These are phyloP conservation scores for Morella rubra DNA, from an alignment of 306 rosid species.

Conservation along the genomic window DNA sequence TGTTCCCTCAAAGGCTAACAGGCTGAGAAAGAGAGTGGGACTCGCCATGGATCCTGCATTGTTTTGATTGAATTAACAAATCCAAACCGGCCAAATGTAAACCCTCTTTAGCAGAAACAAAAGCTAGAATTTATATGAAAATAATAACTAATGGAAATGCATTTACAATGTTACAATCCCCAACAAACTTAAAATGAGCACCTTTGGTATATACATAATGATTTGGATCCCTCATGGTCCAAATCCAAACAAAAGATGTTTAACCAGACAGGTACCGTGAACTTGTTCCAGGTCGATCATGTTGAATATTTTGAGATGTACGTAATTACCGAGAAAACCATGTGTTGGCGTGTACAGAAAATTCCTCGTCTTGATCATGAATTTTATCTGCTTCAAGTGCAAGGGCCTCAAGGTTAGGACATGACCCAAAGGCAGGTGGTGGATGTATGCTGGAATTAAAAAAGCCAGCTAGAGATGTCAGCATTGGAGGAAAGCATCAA, in stretches of 20 bases:
- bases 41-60: neutral
- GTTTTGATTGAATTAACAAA: neutral
- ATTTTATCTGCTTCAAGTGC: conserved; percentile 64
- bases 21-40: neutral
- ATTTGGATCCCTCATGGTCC: neutral
- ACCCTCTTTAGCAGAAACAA: neutral
- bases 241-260: conserved; percentile 3
- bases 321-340: conserved; percentile 55
- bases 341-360: conserved; percentile 59
- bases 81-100: neutral
- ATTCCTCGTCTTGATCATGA: conserved; percentile 60
- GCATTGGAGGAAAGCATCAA: conserved; percentile 17
- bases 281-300: conserved; percentile 16
- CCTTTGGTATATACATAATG: neutral
- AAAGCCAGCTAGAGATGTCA: conserved; percentile 29
- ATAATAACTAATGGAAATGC: neutral
- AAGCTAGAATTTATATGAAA: neutral
- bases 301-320: conserved; percentile 16
- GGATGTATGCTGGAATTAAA: conserved; percentile 66
- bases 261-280: conserved; percentile 5
- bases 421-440: conserved; percentile 99
- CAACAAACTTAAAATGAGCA: neutral
- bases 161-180: neutral
- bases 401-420: conserved; percentile 95
- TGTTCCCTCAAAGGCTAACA: conserved; percentile 6